These are phyloP conservation scores for Aspergillus sp. DNA, from an alignment of 2,329 filamentous ascomycete genomes.

Conservation along the genomic window DNA sequence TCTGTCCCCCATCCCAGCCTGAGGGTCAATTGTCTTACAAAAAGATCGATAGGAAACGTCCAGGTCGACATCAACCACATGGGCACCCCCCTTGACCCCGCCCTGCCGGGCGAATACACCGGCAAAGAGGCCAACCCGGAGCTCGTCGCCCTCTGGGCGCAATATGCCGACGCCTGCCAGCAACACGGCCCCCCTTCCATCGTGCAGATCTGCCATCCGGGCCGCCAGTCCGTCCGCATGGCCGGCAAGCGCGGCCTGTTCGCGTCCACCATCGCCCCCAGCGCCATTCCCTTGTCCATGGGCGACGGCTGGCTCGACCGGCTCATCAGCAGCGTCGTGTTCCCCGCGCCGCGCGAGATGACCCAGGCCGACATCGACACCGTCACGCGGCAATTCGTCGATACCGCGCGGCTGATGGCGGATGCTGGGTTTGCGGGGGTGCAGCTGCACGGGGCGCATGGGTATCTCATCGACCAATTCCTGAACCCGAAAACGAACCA, in stretches of 20 bases:
- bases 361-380: slow-evolving; percentile 52
- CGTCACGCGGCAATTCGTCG: slow-evolving; percentile 54
- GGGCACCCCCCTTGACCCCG: slow-evolving; percentile 29
- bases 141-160: slow-evolving; percentile 25
- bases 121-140: slow-evolving; percentile 15
- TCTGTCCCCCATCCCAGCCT: neutral
- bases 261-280: slow-evolving; percentile 36
- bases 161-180: slow-evolving; percentile 32
- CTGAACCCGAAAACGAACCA: slow-evolving; percentile 44
- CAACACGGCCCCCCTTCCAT: slow-evolving; percentile 42
- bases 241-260: slow-evolving; percentile 38
- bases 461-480: slow-evolving; percentile 48
- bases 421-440: slow-evolving; percentile 55
- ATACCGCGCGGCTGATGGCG: slow-evolving; percentile 50
- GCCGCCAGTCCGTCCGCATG: slow-evolving; percentile 42
- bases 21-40: neutral
- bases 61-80: slow-evolving; percentile 47
- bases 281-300: slow-evolving; percentile 40
- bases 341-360: slow-evolving; percentile 59
- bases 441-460: slow-evolving; percentile 54
- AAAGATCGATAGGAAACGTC: slow-evolving; percentile 32
- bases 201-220: slow-evolving; percentile 47
- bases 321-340: slow-evolving; percentile 25
- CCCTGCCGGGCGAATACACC: slow-evolving; percentile 27
- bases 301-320: slow-evolving; percentile 39